Evolutionary conservation across 345 rosid genomes (phyloP).

Genomic region (Brassica nigra): DNA sequence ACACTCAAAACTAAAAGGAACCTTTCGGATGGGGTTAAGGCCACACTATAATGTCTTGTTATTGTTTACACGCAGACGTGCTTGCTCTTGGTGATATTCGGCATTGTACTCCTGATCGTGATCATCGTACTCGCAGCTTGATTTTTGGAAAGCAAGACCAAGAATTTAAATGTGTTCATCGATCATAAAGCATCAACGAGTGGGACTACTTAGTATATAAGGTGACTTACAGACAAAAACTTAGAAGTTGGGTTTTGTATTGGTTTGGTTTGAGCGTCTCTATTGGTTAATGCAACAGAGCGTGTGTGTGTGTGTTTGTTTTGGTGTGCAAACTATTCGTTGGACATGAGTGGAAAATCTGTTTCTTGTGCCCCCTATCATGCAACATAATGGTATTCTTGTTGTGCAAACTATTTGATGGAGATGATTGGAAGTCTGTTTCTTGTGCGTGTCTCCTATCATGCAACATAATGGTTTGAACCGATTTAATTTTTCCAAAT

Average conservation of each 20-base stretch:
- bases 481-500: neutral
- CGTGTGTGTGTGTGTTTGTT: conserved; percentile 9
- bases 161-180: conserved; percentile 13
- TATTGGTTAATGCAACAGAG: conserved; percentile 21
- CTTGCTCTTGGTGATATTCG: conserved; percentile 95
- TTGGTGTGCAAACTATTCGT: conserved; percentile 36
- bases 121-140: conserved; percentile 78
- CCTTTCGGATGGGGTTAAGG: neutral
- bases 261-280: conserved; percentile 1
- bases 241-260: conserved; percentile 20
- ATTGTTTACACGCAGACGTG: conserved; percentile 62
- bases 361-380: conserved; percentile 3
- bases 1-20: neutral
- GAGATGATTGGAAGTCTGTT: conserved; percentile 15
- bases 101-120: conserved; percentile 85
- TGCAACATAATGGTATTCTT: neutral
- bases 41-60: conserved; percentile 16
- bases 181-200: conserved; percentile 9
- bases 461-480: neutral
- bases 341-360: conserved; percentile 17
- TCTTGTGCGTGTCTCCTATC: neutral
- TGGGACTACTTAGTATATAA: conserved; percentile 29
- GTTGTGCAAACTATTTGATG: conserved; percentile 37
- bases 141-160: conserved; percentile 24
- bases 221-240: conserved; percentile 12